Base-by-base conservation (phyloP, 768 basidiomycete species). In the Lentinula guzmanii region DNA sequence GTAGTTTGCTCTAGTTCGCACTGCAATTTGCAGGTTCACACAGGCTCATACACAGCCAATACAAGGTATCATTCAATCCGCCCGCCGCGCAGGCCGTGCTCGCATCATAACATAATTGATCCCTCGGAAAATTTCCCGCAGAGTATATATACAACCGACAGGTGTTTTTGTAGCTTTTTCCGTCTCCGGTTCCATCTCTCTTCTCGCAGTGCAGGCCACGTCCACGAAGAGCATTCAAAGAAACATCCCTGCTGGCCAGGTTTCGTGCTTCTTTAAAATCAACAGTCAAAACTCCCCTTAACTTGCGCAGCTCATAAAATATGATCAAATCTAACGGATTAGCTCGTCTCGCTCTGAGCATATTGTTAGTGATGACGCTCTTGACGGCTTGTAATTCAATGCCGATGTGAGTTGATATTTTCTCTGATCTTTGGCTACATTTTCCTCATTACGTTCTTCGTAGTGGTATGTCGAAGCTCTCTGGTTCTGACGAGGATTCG, bases 161-260 rank as follows among this genome's bases (percentile, higher is more conserved):
- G 9, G 15, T 13, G 10, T 5, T 13, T 18, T n/a, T 41, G 53
- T 5, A 54, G 28, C 10, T 16, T 5, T 35, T 52, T 52, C 21
- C 13, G 7, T 13, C 50, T 52, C 50, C 18, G 45, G 46, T 48
- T 24, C 34, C 21, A 15, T 21, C 53, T 39, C 35, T 21, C 18
- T 13, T 41, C 35, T 37, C 37, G 13, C 10, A n/a, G 53, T 54
- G 53, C 53, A 28, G 52, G 52, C 28, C 52, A 52, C 52, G 33
- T 33, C 11, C 52, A 2, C 52, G 18, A 54, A 54, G 53, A 54
- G 34, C 3, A 52, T 33, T 37, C 35, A 10, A 11, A 16, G 51
- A 52, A 54, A 21, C 9, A 33, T 34, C 51, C 53, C 53, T 54
- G 53, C 53, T 54, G 53, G 53, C 18, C 53, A 54, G 53, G 53